These are phyloP conservation scores for Croton setiger DNA, from an alignment of 441 rosid species.

Conservation along the genomic window DNA sequence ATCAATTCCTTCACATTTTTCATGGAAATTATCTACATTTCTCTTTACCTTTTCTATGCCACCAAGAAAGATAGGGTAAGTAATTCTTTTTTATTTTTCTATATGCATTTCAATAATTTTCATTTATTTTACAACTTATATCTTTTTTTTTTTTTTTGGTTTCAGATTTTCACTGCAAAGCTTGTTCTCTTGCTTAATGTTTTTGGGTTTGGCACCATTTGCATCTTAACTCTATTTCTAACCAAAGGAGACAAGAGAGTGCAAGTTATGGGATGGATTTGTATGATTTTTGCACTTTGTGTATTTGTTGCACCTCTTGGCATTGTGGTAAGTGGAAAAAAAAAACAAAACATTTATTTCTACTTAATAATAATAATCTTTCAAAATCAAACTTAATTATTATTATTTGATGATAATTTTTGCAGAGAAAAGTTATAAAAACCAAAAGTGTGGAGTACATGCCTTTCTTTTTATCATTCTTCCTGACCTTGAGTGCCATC, in stretches of 20 bases:
- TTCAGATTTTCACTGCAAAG: conserved; percentile 50
- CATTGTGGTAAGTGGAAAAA: conserved; percentile 39
- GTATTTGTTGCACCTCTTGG: conserved; percentile 76
- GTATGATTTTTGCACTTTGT: conserved; percentile 55
- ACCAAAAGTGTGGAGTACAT: conserved; percentile 83
- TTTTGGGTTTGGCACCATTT: conserved; percentile 53
- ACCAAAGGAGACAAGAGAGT: conserved; percentile 37
- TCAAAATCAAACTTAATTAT: too few relatives aligned
- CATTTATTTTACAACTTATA: too few relatives aligned
- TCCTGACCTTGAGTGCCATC: conserved; percentile 73
- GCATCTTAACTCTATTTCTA: conserved; percentile 40
- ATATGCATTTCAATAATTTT: too few relatives aligned
- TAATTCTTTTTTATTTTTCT: too few relatives aligned
- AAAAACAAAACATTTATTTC: too few relatives aligned
- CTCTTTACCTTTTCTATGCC: conserved; percentile 52
- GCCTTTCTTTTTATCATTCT: conserved; percentile 68
- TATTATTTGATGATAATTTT: not conserved
- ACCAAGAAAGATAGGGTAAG: conserved; percentile 54
- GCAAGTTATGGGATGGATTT: conserved; percentile 60
- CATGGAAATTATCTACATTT: conserved; percentile 48
- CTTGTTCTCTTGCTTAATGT: conserved; percentile 44
- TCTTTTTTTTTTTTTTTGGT: not conserved
- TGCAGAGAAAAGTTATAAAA: conserved; percentile 71
- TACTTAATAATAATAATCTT: too few relatives aligned
- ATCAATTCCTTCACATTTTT: conserved; percentile 55